Evolutionary conservation across 805 yeast species (phyloP), one percentile per base, ranked within the genome.

Genomic region (Wickerhamiella occidentalis): DNA sequence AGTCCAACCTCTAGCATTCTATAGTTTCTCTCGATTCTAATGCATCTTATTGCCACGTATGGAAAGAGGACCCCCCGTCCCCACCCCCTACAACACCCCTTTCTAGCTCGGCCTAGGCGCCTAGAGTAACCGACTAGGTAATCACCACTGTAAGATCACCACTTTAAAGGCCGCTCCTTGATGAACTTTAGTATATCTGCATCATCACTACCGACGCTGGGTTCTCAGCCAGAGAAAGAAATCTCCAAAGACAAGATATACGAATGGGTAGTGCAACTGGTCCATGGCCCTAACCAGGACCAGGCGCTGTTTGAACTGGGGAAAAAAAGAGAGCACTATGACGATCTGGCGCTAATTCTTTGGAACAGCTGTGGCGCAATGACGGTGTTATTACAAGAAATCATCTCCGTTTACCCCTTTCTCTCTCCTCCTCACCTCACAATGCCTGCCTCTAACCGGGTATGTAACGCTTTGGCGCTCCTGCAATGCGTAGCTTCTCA

Each of bases 311-410:
- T 88, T 56, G 96, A 88, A 63, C 71, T 90, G 41, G 96, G 97
- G 8, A 85, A 92, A 62, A 88, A 88, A 61, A 74, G 98, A 54
- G 98, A 90, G 61, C 87, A 86, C 61, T 90, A 85, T 61, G 96
- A 87, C 51, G 97, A 90, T 63, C 72, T 90, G 51, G 97, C 97
- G 0, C 65, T 87, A 36, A 94, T 90, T 4, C 69, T 90, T 51
- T 90, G 98, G 98, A 81, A 90, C 59, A 85, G 96, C 3, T 88
- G 83, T 66, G 98, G 97, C 26, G 96, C 90, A 11, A 87, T 92
- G 94, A 81, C 97, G 2, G 82, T 87, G 18, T 68, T 90, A 35
- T 66, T 90, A 52, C 94, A 85, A 63, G 98, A 90, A 62, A 87
- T 90, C 48, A 80, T 87, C 35, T 75, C 85, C 2, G 95, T 90